Evolutionary conservation across 306 rosid species (phyloP).

Genomic region (Notholithocarpus densiflorus): DNA sequence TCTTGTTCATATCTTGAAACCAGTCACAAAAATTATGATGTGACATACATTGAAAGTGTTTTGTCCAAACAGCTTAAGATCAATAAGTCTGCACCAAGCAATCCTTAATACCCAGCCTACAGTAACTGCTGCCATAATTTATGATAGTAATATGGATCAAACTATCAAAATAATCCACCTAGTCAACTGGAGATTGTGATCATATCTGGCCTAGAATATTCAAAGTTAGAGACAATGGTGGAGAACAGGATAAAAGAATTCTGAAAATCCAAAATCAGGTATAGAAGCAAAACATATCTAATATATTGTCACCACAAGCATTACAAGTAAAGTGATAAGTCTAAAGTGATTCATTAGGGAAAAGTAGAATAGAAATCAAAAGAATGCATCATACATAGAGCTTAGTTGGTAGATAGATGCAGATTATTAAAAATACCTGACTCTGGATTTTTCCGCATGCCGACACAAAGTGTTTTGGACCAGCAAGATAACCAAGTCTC

Average conservation of each 20-base stretch:
- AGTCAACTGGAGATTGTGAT: neutral
- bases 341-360: neutral
- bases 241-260: neutral
- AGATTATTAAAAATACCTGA: constrained; percentile 57
- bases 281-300: constrained; percentile 8
- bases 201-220: neutral
- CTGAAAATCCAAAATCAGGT: constrained; percentile 1
- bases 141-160: neutral
- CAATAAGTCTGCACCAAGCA: neutral
- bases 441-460: constrained; percentile 91
- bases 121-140: neutral
- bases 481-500: constrained; percentile 96
- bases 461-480: constrained; percentile 82
- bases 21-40: neutral
- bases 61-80: neutral
- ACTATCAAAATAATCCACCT: neutral
- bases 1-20: neutral
- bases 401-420: constrained; percentile 1
- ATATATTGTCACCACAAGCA: neutral
- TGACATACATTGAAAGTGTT: neutral
- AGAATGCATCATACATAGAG: neutral
- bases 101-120: neutral
- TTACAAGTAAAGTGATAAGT: neutral
- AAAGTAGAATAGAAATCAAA: constrained; percentile 12
- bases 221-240: neutral